A percentile compares a stretch with the other conserved stretches of the same genome.
Conservation (phyloP, 139 green algal species). For the Eudorina sp. region DNA sequence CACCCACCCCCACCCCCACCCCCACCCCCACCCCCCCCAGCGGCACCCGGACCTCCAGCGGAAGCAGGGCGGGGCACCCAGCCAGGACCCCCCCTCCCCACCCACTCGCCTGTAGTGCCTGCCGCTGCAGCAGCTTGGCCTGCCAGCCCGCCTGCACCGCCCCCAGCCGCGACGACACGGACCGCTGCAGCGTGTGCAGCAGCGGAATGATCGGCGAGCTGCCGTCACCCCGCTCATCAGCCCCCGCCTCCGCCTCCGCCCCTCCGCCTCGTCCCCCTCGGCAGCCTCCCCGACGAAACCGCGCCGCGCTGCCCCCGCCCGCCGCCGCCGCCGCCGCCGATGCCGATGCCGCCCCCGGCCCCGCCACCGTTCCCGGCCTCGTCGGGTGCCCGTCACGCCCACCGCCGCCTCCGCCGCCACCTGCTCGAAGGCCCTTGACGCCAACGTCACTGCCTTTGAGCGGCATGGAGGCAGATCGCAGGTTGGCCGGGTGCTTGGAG, state of each 20-base stretch:
- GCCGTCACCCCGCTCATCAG: not conserved
- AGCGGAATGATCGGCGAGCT: constrained; percentile 20
- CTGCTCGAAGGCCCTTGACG: not conserved
- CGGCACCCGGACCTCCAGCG: too few relatives aligned
- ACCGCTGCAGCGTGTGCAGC: constrained; percentile 41
- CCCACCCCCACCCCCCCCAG: too few relatives aligned
- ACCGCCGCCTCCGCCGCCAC: too few relatives aligned
- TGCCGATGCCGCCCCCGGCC: not conserved
- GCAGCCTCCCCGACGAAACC: not conserved
- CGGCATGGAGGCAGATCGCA: not conserved
- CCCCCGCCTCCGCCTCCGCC: not conserved
- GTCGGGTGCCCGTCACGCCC: too few relatives aligned
- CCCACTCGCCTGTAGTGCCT: constrained; percentile 27
- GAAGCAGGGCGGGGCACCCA: too few relatives aligned
- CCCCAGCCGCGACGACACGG: not conserved
- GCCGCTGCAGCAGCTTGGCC: constrained; percentile 52
- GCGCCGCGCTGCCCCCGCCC: not conserved
- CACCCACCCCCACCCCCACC: too few relatives aligned
- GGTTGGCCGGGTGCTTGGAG: not conserved
- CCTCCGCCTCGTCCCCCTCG: not conserved
- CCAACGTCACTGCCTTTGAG: not conserved
- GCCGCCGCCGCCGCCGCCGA: not conserved
- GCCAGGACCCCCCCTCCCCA: too few relatives aligned
- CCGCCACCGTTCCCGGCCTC: not conserved
- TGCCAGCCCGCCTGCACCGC: constrained; percentile 39